phyloP scores from a whole-genome alignment of 2,329 filamentous ascomycete species.

The Colletotrichum tanaceti region DNA sequence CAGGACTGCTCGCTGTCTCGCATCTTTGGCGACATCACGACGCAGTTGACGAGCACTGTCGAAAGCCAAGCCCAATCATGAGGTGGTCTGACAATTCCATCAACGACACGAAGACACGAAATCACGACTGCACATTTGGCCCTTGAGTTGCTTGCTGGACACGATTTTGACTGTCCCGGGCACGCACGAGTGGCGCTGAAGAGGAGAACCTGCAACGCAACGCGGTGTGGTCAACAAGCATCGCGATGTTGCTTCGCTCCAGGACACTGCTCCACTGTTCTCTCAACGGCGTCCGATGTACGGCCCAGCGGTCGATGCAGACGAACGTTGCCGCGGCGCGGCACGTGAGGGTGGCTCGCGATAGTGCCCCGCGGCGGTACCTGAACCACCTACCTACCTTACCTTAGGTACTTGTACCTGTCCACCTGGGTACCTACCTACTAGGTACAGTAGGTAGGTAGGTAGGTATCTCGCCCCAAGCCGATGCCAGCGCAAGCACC shows the following conservation, averaged over 20 bases:
- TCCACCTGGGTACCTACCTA: background rate
- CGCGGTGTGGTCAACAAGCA: background rate
- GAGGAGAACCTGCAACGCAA: too few species aligned
- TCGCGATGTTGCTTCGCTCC: slow-evolving; percentile 1
- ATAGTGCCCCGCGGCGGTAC: slow-evolving; percentile 22
- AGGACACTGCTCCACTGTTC: background rate
- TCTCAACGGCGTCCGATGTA: slow-evolving; percentile 6
- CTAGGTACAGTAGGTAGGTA: background rate
- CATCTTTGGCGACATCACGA: slow-evolving; percentile 74
- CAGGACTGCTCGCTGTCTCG: slow-evolving; percentile 75
- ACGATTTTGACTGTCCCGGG: background rate
- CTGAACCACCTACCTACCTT: too few species aligned
- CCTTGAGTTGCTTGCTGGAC: background rate
- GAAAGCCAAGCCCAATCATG: slow-evolving; percentile 29
- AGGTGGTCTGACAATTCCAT: background rate
- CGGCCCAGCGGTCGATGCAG: slow-evolving; percentile 16
- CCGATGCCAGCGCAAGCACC: background rate
- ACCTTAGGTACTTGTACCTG: background rate
- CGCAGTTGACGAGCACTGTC: slow-evolving; percentile 50
- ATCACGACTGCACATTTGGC: background rate
- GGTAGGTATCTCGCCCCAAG: too few species aligned
- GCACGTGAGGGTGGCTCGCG: slow-evolving; percentile 15
- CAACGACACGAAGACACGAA: background rate
- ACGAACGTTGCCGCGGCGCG: slow-evolving; percentile 2
- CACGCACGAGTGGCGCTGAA: slow-evolving; percentile 16